A percentile compares a stretch with the other conserved stretches of the same genome.
Conservation (phyloP, 306 rosid genomes). For the Vicia sativa region DNA sequence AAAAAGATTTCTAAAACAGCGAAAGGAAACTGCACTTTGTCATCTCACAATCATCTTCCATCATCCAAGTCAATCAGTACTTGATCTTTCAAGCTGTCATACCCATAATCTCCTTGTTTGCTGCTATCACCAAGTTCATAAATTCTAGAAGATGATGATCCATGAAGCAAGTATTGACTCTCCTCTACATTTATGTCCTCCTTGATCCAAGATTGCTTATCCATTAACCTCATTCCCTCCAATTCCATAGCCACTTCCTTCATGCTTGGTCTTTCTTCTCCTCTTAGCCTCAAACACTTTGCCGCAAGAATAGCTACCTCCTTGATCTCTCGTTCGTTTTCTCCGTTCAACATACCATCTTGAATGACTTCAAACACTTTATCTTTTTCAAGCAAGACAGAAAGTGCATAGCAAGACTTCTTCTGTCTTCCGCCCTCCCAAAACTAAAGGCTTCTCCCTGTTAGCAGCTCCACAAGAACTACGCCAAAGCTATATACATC, state of each 20-base stretch:
- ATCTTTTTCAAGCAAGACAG: conserved; percentile 37
- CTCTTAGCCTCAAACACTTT: too few species aligned
- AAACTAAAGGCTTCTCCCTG: conserved; percentile 38
- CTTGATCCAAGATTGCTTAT: conserved; percentile 8
- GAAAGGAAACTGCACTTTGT: background rate
- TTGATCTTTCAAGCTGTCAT: conserved; percentile 8
- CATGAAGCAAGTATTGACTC: conserved; percentile 2
- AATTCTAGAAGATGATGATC: background rate
- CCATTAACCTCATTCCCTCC: conserved; percentile 8
- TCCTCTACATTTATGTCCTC: background rate
- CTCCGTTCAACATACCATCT: conserved; percentile 19
- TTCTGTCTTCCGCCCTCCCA: conserved; percentile 22
- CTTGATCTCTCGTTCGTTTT: conserved; percentile 31
- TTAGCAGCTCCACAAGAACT: conserved; percentile 47
- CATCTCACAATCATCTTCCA: background rate
- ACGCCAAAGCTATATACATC: conserved; percentile 60
- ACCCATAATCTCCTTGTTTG: too few species aligned
- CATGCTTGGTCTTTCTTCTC: too few species aligned
- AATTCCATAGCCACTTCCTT: too few species aligned
- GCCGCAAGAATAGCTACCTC: conserved; percentile 39
- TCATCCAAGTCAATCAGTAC: conserved; percentile 3
- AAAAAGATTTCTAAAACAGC: background rate
- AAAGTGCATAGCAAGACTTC: conserved; percentile 35
- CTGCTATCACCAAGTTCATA: conserved; percentile 1
- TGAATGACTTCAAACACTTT: conserved; percentile 38